Conservation (phyloP, 2,329 filamentous ascomycete genomes). For the Salinomyces thailandicus region DNA sequence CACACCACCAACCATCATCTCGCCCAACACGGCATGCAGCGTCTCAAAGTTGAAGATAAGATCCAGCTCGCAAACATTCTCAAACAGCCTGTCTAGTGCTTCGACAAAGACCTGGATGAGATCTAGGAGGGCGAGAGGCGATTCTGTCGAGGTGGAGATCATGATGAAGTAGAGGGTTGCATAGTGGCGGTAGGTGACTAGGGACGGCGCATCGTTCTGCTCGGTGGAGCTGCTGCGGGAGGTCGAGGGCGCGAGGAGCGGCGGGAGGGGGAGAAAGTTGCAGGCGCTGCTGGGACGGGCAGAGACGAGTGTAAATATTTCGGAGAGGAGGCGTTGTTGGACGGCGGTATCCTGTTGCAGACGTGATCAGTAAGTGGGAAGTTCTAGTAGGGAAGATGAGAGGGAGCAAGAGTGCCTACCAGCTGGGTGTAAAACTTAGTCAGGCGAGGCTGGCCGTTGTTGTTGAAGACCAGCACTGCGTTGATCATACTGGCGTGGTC, state of each 20-base stretch:
- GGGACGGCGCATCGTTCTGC: conserved; percentile 80
- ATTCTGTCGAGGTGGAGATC: conserved; percentile 93
- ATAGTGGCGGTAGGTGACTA: conserved; percentile 96
- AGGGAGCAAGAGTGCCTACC: conserved; percentile 44
- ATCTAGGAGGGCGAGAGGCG: conserved; percentile 86
- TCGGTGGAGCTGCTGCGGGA: conserved; percentile 34
- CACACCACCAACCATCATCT: conserved; percentile 93
- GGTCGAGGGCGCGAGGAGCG: conserved; percentile 16
- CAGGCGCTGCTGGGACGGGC: conserved; percentile 86
- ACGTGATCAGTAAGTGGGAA: background rate
- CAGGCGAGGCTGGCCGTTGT: conserved; percentile 87
- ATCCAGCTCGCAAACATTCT: conserved; percentile 97
- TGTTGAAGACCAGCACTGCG: conserved; percentile 97
- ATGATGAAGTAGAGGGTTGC: conserved; percentile 98
- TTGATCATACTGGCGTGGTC: conserved; percentile 69
- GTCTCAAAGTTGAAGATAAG: conserved; percentile 99
- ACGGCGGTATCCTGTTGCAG: conserved; percentile 78
- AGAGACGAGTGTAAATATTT: conserved; percentile 93
- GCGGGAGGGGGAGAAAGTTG: conserved; percentile 73
- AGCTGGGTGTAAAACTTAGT: conserved; percentile 99
- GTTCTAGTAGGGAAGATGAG: background rate
- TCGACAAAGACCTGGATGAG: conserved; percentile 98
- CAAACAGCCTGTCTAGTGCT: conserved; percentile 84
- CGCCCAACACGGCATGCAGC: conserved; percentile 75
- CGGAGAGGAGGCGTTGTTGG: conserved; percentile 89